Conservation (phyloP, 2,329 filamentous ascomycete species). For the Diaporthe sp. region DNA sequence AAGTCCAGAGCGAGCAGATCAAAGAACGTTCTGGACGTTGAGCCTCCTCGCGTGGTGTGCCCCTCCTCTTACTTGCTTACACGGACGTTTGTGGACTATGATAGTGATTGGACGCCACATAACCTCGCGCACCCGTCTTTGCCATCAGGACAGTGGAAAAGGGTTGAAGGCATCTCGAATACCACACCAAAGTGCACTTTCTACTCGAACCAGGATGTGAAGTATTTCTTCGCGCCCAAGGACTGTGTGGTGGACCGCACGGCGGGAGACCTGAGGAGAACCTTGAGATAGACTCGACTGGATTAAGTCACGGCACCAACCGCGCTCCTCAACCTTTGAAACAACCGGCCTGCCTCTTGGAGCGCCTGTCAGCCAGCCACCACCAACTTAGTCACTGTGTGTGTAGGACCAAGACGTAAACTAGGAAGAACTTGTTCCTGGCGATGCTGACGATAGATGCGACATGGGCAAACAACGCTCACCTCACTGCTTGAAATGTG, state of each 20-base stretch:
- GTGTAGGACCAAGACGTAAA: too few species aligned
- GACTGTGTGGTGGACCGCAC: background rate
- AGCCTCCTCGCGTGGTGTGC: background rate
- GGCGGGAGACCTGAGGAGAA: background rate
- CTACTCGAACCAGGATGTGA: background rate
- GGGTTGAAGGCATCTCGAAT: background rate
- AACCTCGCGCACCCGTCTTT: background rate
- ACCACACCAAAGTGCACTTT: background rate
- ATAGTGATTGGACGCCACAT: slow-evolving; percentile 22
- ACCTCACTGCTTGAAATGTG: background rate
- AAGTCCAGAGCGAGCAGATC: background rate
- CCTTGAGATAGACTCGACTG: background rate
- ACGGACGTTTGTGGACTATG: background rate
- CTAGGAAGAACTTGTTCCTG: background rate
- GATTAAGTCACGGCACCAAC: background rate
- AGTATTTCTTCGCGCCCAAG: background rate
- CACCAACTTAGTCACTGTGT: background rate
- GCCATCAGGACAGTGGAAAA: background rate
- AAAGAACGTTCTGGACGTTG: slow-evolving; percentile 4
- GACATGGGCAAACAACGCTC: background rate
- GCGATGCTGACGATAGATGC: background rate
- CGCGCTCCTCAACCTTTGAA: slow-evolving; percentile 6
- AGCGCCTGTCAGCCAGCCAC: slow-evolving; percentile 30
- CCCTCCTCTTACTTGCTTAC: background rate
- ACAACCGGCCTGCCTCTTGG: slow-evolving; percentile 9